Percentiles rank a stretch among this genome's conserved stretches.
These are phyloP conservation scores for Paramecium caudatum DNA, from an alignment of 73 alveolate genomes.

Conservation along the genomic window DNA sequence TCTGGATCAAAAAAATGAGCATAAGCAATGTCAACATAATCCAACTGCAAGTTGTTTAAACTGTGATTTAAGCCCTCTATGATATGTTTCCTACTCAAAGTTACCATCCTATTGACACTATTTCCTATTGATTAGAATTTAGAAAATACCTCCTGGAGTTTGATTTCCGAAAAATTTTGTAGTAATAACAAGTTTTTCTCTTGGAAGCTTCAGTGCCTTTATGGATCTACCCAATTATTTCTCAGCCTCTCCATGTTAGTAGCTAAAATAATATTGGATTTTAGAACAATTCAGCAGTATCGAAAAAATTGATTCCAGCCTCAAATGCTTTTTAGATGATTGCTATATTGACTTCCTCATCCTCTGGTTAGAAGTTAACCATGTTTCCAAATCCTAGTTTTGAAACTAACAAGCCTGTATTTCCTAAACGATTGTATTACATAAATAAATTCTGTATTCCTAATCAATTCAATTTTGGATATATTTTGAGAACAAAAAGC, in stretches of 20 bases:
- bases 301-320: conserved; percentile 96
- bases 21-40: conserved; percentile 92
- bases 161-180: conserved; percentile 87
- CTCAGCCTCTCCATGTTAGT: conserved; percentile 93
- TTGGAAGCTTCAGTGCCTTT: conserved; percentile 71
- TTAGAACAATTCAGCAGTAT: conserved; percentile 63
- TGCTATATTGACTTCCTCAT: conserved; percentile 31
- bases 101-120: conserved; percentile 53
- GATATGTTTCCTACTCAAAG: conserved; percentile 91
- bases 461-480: too few relatives aligned
- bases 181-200: conserved; percentile 89
- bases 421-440: conserved; percentile 44
- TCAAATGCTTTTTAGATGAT: conserved; percentile 74
- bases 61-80: conserved; percentile 89
- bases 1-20: conserved; percentile 91
- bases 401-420: conserved; percentile 62
- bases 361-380: conserved; percentile 65
- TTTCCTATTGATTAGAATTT: not conserved
- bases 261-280: not conserved
- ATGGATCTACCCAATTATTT: conserved; percentile 77
- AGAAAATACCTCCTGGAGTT: conserved; percentile 26
- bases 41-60: conserved; percentile 87
- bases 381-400: conserved; percentile 46
- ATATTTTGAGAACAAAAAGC: too few relatives aligned
- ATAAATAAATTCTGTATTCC: too few relatives aligned